Conservation (phyloP, 2,329 filamentous ascomycete species). For the Penicillium sp. region DNA sequence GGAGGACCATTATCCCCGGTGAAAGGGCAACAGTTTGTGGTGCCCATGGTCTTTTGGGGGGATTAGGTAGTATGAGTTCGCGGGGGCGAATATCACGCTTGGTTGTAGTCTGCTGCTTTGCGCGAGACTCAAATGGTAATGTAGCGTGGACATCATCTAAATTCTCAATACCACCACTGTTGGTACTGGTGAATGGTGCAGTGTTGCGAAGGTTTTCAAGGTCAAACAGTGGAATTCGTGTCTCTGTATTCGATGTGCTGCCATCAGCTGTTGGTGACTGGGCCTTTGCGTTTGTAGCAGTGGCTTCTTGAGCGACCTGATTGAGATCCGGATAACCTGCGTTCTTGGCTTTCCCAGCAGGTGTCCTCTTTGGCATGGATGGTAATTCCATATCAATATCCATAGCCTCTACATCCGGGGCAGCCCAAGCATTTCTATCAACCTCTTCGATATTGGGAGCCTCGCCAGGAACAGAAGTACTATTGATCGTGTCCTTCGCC, state of each 20-base stretch:
- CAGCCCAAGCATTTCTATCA: neutral
- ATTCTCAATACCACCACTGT: slow-evolving; percentile 51
- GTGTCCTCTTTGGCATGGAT: slow-evolving; percentile 5
- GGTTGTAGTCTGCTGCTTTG: slow-evolving; percentile 46
- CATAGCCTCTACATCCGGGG: slow-evolving; percentile 43
- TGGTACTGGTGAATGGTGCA: slow-evolving; percentile 49
- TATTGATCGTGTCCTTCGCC: slow-evolving; percentile 31
- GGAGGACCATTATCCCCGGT: slow-evolving; percentile 41
- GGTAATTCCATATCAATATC: slow-evolving; percentile 45
- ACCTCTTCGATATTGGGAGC: neutral
- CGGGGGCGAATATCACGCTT: slow-evolving; percentile 36
- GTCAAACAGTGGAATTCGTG: slow-evolving; percentile 37
- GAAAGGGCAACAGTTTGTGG: slow-evolving; percentile 28
- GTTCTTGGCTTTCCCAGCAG: slow-evolving; percentile 4
- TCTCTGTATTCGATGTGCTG: slow-evolving; percentile 7
- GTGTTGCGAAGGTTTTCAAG: slow-evolving; percentile 53
- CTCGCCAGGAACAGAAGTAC: slow-evolving; percentile 17
- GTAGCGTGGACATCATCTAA: slow-evolving; percentile 54
- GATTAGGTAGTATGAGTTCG: slow-evolving; percentile 50
- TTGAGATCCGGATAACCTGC: slow-evolving; percentile 20
- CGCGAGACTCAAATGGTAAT: slow-evolving; percentile 59
- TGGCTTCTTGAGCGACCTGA: slow-evolving; percentile 8
- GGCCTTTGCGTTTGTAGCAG: slow-evolving; percentile 13
- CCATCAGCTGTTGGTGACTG: slow-evolving; percentile 9
- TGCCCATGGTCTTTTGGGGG: slow-evolving; percentile 51